These are phyloP conservation scores for Tetracladium marchalianum DNA, from an alignment of 495 filamentous ascomycete genomes.

Conservation along the genomic window DNA sequence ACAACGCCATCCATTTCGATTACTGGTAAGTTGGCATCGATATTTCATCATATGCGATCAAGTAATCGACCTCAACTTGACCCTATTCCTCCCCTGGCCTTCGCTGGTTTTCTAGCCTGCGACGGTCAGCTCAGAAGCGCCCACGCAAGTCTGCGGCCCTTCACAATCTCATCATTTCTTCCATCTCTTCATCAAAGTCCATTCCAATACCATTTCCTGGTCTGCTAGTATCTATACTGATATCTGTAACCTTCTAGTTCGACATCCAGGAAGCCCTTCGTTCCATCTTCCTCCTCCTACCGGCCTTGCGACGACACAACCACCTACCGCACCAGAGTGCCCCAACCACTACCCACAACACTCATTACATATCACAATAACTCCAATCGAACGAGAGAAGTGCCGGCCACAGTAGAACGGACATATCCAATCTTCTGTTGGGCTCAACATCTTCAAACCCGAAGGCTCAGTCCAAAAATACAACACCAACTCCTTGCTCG, in stretches of 20 bases:
- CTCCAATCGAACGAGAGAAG: slow-evolving; percentile 1
- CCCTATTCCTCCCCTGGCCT: slow-evolving; percentile 1
- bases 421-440: slow-evolving; percentile 13
- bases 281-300: slow-evolving; percentile 11
- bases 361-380: background rate
- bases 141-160: slow-evolving; percentile 3
- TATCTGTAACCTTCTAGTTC: slow-evolving; percentile 6
- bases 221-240: slow-evolving; percentile 10
- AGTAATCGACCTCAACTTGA: slow-evolving; percentile 3
- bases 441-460: slow-evolving; percentile 8
- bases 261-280: slow-evolving; percentile 12
- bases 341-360: slow-evolving; percentile 3
- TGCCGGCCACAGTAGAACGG: slow-evolving; percentile 2
- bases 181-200: slow-evolving; percentile 12
- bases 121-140: slow-evolving; percentile 12
- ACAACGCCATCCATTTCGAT: slow-evolving; percentile 16
- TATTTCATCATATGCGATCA: slow-evolving; percentile 18
- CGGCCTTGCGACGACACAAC: slow-evolving; percentile 18
- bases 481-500: slow-evolving; percentile 12
- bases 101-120: slow-evolving; percentile 1
- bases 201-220: slow-evolving; percentile 6
- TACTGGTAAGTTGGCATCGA: slow-evolving; percentile 16
- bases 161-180: slow-evolving; percentile 17
- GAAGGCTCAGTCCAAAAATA: slow-evolving; percentile 13
- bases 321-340: slow-evolving; percentile 4